Evolutionary conservation across 2,329 filamentous ascomycete species (phyloP).

Genomic region (Aspergillus pseudoviridinutans): DNA sequence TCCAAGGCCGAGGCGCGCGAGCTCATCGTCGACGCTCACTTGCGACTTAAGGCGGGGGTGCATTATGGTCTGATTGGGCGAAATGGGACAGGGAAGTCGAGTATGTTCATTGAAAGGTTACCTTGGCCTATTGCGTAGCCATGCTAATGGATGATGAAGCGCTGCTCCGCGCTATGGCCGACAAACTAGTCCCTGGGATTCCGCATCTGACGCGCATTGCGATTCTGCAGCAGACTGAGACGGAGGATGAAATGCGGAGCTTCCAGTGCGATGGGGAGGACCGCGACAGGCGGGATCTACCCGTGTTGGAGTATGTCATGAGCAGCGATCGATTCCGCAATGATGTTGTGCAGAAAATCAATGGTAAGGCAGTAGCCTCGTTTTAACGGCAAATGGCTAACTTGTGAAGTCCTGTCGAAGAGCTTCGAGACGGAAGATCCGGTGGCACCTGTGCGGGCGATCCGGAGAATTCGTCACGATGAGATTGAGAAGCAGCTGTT

Average conservation of each 20-base stretch:
- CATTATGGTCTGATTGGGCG: constrained; percentile 75
- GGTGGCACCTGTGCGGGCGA: constrained; percentile 55
- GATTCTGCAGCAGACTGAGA: constrained; percentile 65
- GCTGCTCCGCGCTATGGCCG: constrained; percentile 68
- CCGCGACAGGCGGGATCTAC: constrained; percentile 26
- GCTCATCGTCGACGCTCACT: constrained; percentile 64
- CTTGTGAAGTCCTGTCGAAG: constrained; percentile 50
- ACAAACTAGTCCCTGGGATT: constrained; percentile 74
- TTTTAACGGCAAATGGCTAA: not conserved
- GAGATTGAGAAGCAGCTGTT: constrained; percentile 62
- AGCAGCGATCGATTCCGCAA: constrained; percentile 48
- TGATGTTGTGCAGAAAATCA: constrained; percentile 58
- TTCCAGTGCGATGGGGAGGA: not conserved
- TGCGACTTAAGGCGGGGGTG: constrained; percentile 68
- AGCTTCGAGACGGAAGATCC: constrained; percentile 58
- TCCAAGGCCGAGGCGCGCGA: constrained; percentile 54
- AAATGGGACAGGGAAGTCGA: constrained; percentile 82
- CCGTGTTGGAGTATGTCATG: constrained; percentile 66
- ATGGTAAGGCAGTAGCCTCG: constrained; percentile 40
- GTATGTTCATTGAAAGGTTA: constrained; percentile 34
- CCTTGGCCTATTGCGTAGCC: not conserved
- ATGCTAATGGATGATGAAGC: constrained; percentile 42
- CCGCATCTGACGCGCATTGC: constrained; percentile 62
- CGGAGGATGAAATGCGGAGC: constrained; percentile 7
- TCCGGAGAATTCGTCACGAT: constrained; percentile 61